Evolutionary conservation across 2,329 filamentous ascomycete species (phyloP), one percentile per base, ranked within the genome.

Genomic region (Neofusicoccum umdonicola): DNA sequence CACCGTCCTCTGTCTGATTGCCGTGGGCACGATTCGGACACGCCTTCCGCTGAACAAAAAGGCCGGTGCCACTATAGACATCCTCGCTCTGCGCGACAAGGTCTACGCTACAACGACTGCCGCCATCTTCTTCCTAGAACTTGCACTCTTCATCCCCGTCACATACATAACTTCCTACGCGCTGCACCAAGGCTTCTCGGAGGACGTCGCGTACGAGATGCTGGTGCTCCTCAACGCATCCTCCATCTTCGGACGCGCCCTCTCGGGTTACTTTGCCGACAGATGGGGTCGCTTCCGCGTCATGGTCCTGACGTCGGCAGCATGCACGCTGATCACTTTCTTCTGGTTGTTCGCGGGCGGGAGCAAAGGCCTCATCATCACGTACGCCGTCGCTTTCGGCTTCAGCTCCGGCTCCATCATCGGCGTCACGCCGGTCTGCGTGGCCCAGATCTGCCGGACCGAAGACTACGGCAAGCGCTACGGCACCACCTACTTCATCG

Each of bases 391-490:
- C 0, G 76, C 78, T 58, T 73, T 67, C 35, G 89, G 89, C 17
- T 90, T 90, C 71, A 82, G 82, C 4, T 88, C 87, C 0, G 89
- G 89, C 17, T 85, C 86, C 1, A 88, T 86, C 69, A 84, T 90
- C 51, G 85, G 84, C 0, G 78, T 91, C 35, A 81, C 79, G 0
- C 87, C 89, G 0, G 84, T 87, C 0, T 77, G 90, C 22, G 79
- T 91, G 27, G 89, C 88, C 1, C 87, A 91, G 70, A 88, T 92
- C 67, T 88, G 65, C 68, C 85, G 2, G 85, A 89, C 62, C 8
- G 57, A 66, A 2, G 66, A 63, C 82, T 91, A 45, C 79, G 84
- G 35, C 81, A 91, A 74, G 90, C 17, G 82, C 86, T 5, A 81
- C 2, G 90, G 90, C 1, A 82, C 83, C 0, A 78, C 85, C 19